Evolutionary conservation across 108 stramenopile species (phyloP).

Genomic region (Cyclotella distinguenda): DNA sequence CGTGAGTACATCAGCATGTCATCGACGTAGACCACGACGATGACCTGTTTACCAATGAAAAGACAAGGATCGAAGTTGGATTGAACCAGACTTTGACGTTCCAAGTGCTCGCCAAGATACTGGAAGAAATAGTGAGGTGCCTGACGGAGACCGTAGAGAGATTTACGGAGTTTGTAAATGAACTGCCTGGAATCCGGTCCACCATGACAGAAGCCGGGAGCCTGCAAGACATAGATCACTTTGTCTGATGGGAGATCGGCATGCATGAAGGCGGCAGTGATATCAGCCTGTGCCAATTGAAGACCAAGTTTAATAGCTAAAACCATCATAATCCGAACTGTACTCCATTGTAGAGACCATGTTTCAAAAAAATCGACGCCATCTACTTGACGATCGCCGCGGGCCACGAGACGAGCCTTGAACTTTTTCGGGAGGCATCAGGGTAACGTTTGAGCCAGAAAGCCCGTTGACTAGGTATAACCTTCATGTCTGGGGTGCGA

Average conservation of each 20-base stretch:
- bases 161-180: too few relatives aligned
- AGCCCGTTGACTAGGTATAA: neutral
- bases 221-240: neutral
- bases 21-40: conserved; percentile 14
- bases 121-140: conserved; percentile 43
- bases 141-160: conserved; percentile 4
- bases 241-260: conserved; percentile 13
- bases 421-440: conserved; percentile 42
- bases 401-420: conserved; percentile 50
- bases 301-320: neutral
- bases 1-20: neutral
- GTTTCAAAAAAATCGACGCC: neutral
- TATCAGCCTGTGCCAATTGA: conserved; percentile 19
- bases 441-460: neutral
- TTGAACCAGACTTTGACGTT: conserved; percentile 37
- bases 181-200: neutral
- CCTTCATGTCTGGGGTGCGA: neutral
- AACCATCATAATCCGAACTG: too few relatives aligned
- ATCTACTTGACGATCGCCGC: neutral
- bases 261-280: conserved; percentile 51
- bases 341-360: neutral
- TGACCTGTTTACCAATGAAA: conserved; percentile 17
- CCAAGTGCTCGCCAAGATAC: conserved; percentile 27
- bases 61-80: conserved; percentile 49
- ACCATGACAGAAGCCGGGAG: too few relatives aligned